Evolutionary conservation across 257 asterid species (phyloP).

Genomic region (Capsicum rhomboideum): DNA sequence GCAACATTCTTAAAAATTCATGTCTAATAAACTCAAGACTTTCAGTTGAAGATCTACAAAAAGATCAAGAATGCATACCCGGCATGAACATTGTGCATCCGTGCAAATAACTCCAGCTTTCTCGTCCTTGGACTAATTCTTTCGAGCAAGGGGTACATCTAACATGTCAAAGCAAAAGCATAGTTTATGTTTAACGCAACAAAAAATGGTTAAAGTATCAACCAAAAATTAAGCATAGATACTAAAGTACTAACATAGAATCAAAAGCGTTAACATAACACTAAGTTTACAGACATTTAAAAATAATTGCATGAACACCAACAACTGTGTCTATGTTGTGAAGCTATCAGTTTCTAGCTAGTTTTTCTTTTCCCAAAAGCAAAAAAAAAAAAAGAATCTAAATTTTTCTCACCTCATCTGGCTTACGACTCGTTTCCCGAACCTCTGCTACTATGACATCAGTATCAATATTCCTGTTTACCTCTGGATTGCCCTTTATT

Average conservation of each 20-base stretch:
- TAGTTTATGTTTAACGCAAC: neutral
- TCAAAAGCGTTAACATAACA: neutral
- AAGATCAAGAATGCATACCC: constrained; percentile 55
- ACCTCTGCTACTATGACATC: constrained; percentile 99
- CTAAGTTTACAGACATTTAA: neutral
- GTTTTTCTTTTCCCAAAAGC: neutral
- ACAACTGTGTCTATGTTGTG: neutral
- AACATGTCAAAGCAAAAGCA: constrained; percentile 2
- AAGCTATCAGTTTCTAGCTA: neutral
- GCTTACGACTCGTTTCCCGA: constrained; percentile 98
- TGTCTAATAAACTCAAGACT: neutral
- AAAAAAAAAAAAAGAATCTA: neutral
- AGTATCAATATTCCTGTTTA: constrained; percentile 92
- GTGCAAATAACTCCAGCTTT: constrained; percentile 94
- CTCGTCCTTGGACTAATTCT: constrained; percentile 94
- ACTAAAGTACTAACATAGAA: neutral
- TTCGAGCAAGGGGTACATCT: constrained; percentile 97
- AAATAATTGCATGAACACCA: neutral
- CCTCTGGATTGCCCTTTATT: constrained; percentile 98
- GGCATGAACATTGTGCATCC: constrained; percentile 86
- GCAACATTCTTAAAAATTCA: neutral
- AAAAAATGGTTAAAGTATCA: neutral
- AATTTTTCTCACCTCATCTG: constrained; percentile 75
- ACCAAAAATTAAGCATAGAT: neutral
- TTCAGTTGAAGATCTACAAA: neutral